Evolutionary conservation across 306 rosid genomes (phyloP).

Genomic region (Prunus mira): DNA sequence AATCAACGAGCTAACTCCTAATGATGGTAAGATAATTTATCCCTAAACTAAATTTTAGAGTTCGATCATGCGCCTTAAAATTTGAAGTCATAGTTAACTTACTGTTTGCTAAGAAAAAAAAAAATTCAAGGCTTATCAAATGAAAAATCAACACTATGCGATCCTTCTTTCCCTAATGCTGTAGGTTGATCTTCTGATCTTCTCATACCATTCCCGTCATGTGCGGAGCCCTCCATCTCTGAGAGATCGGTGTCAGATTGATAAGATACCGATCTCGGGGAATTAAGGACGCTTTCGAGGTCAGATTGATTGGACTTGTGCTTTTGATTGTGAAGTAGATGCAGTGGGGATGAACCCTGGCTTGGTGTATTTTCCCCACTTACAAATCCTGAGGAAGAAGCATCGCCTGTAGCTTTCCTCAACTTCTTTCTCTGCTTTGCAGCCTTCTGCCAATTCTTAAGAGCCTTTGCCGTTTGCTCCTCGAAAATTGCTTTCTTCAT

Average conservation of each 20-base stretch:
- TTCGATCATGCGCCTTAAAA: background rate
- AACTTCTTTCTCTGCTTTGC: slow-evolving; percentile 44
- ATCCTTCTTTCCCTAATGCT: background rate
- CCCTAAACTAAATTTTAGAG: background rate
- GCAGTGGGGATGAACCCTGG: slow-evolving; percentile 51
- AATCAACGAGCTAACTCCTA: background rate
- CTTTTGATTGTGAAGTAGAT: slow-evolving; percentile 47
- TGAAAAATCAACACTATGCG: slow-evolving; percentile 40
- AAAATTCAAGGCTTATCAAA: slow-evolving; percentile 37
- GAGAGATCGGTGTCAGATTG: slow-evolving; percentile 56
- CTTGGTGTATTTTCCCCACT: slow-evolving; percentile 66
- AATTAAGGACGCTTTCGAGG: slow-evolving; percentile 32
- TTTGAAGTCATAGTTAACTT: background rate
- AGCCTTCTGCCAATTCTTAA: slow-evolving; percentile 58
- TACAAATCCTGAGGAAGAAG: slow-evolving; percentile 26
- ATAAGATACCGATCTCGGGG: slow-evolving; percentile 40
- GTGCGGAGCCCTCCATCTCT: slow-evolving; percentile 24
- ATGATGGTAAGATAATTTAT: too few species aligned
- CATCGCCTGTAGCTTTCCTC: slow-evolving; percentile 25
- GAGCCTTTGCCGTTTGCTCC: slow-evolving; percentile 66
- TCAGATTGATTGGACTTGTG: slow-evolving; percentile 32
- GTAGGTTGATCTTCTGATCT: background rate
- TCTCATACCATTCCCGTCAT: background rate
- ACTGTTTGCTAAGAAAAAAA: background rate
- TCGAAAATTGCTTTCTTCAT: slow-evolving; percentile 65